Conservation (phyloP, 2,329 filamentous ascomycete species). For the Pseudopithomyces chartarum region DNA sequence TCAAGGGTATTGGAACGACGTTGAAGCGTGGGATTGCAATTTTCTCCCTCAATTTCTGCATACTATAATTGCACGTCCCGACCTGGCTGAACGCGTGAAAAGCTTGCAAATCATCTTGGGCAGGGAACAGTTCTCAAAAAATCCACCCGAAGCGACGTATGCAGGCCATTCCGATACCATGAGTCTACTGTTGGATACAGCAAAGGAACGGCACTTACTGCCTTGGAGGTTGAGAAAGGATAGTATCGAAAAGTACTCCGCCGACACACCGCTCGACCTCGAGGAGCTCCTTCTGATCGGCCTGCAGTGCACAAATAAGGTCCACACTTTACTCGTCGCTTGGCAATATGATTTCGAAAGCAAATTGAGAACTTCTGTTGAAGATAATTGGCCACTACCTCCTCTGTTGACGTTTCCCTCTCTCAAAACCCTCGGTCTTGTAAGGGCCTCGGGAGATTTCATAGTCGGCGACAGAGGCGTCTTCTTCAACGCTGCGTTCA, state of each 20-base stretch:
- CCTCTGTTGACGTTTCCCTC: neutral
- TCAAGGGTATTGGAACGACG: neutral
- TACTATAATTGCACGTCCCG: neutral
- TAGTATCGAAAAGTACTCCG: neutral
- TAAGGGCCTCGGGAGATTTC: neutral
- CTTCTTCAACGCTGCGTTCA: neutral
- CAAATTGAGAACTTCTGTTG: neutral
- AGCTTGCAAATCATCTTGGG: neutral
- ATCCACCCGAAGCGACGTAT: neutral
- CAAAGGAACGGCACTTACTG: neutral
- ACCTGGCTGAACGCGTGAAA: neutral
- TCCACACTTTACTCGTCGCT: neutral
- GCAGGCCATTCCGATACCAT: neutral
- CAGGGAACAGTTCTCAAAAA: neutral
- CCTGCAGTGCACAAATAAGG: neutral
- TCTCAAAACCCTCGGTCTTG: neutral
- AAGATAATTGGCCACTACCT: neutral
- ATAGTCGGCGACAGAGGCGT: neutral
- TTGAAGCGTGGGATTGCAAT: neutral
- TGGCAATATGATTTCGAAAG: neutral
- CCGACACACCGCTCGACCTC: neutral
- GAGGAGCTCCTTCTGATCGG: slow-evolving; percentile 1
- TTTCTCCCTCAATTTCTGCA: neutral
- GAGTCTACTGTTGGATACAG: neutral
- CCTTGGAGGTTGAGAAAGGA: neutral